These are phyloP conservation scores for Kitagawia praeruptora DNA, from an alignment of 129 eudicot species.

Conservation along the genomic window DNA sequence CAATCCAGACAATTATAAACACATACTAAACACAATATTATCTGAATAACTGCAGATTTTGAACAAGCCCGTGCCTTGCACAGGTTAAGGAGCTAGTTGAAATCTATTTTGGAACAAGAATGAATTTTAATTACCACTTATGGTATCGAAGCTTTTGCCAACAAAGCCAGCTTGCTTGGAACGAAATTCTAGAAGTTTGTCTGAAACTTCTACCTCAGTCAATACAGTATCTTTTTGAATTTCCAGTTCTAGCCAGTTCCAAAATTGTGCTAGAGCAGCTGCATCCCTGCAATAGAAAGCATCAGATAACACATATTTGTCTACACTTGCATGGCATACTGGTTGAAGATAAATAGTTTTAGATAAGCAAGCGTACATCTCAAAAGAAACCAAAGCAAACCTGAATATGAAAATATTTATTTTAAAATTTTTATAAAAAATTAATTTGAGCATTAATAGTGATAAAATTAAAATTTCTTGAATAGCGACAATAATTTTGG, in stretches of 20 bases:
- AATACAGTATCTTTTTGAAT: constrained; percentile 39
- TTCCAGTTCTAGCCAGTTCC: constrained; percentile 91
- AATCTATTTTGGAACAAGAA: neutral
- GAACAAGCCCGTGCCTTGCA: neutral
- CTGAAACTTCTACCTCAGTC: constrained; percentile 89
- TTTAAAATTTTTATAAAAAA: no score
- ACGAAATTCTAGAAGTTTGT: constrained; percentile 88
- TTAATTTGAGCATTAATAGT: neutral
- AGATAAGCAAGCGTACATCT: neutral
- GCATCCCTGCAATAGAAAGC: constrained; percentile 67
- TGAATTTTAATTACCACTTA: constrained; percentile 52
- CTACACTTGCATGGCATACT: neutral
- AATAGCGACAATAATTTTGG: neutral
- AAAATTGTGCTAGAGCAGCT: constrained; percentile 83
- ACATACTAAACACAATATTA: neutral
- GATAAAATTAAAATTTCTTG: no score
- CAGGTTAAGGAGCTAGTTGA: neutral
- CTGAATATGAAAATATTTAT: neutral
- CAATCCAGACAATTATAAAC: neutral
- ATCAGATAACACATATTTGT: neutral
- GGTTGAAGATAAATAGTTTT: neutral
- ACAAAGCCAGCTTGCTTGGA: constrained; percentile 74
- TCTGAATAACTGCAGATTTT: neutral
- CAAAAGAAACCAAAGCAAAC: neutral
- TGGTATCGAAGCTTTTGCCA: constrained; percentile 91